Percentiles rank a stretch among this genome's conserved stretches.
Evolutionary conservation across 2,329 filamentous ascomycete genomes (phyloP).

Genomic region (Scedosporium apiospermum): DNA sequence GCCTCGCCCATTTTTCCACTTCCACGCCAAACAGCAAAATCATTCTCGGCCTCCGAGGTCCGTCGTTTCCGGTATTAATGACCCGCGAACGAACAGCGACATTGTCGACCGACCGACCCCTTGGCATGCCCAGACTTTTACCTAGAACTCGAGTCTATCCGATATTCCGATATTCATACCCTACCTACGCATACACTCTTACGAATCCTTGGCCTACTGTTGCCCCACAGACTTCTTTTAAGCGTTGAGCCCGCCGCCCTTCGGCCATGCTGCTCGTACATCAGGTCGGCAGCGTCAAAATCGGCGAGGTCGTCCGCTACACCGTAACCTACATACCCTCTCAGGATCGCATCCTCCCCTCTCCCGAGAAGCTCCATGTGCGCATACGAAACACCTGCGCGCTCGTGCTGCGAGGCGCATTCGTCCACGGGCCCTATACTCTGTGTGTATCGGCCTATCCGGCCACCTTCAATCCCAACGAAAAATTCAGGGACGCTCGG

Average conservation of each 20-base stretch:
- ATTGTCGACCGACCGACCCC: too few species aligned
- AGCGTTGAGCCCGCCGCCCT: background rate
- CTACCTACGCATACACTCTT: background rate
- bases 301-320: constrained; percentile 87
- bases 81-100: background rate
- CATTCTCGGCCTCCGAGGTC: background rate
- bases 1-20: background rate
- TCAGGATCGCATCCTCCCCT: constrained; percentile 80
- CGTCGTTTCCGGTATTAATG: background rate
- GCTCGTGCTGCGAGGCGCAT: constrained; percentile 84
- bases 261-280: constrained; percentile 74
- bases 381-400: constrained; percentile 88
- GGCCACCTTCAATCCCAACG: constrained; percentile 71
- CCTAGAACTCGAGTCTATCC: too few species aligned
- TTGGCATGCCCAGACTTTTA: too few species aligned
- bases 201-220: background rate
- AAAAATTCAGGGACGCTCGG: constrained; percentile 60
- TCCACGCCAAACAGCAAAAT: background rate
- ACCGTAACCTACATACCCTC: constrained; percentile 88
- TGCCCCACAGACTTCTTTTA: background rate
- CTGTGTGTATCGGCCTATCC: constrained; percentile 83
- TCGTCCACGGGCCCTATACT: constrained; percentile 91
- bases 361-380: constrained; percentile 70
- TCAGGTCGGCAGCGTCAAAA: constrained; percentile 83
- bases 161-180: background rate